phyloP scores from a whole-genome alignment of 495 filamentous ascomycete genomes.

The Penicillium silybi region DNA sequence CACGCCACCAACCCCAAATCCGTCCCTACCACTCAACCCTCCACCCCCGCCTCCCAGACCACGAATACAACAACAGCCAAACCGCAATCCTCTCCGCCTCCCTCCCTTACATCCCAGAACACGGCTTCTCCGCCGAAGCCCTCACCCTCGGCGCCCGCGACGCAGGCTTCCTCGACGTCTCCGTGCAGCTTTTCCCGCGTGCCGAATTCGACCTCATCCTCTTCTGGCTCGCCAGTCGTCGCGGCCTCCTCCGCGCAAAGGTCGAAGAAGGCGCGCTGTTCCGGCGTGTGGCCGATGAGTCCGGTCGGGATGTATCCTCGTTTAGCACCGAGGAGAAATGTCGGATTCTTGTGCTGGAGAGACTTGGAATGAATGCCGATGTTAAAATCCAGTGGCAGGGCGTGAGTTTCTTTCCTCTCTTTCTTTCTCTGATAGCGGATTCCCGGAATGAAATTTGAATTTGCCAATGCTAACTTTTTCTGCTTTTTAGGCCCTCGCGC shows the following conservation, averaged over 20 bases:
- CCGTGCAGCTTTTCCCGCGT: conserved; percentile 72
- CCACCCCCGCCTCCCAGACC: conserved; percentile 47
- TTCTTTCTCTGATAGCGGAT: neutral
- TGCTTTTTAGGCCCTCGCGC: conserved; percentile 66
- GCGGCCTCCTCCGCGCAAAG: conserved; percentile 49
- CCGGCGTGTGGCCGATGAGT: conserved; percentile 3
- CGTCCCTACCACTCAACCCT: conserved; percentile 69
- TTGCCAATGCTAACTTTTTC: conserved; percentile 7
- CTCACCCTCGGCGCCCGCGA: conserved; percentile 76
- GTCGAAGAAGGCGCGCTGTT: conserved; percentile 41
- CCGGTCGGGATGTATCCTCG: neutral
- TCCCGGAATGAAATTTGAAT: too few species aligned
- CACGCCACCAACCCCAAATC: conserved; percentile 1
- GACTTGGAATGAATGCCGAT: conserved; percentile 66
- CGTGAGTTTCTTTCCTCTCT: conserved; percentile 44
- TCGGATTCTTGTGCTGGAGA: conserved; percentile 60
- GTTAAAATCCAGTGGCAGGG: conserved; percentile 79
- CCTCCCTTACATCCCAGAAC: conserved; percentile 68
- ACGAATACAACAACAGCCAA: conserved; percentile 67
- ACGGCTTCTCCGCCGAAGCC: conserved; percentile 73
- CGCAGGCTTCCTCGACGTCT: conserved; percentile 80
- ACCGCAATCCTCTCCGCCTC: conserved; percentile 74
- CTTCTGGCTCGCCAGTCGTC: conserved; percentile 72
- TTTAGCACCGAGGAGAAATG: conserved; percentile 54
- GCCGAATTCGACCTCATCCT: conserved; percentile 77